Evolutionary conservation across 192 early-diverging fungal genomes (phyloP), one percentile per base, ranked within the genome.

Genomic region (Lunasporangiospora selenospora): DNA sequence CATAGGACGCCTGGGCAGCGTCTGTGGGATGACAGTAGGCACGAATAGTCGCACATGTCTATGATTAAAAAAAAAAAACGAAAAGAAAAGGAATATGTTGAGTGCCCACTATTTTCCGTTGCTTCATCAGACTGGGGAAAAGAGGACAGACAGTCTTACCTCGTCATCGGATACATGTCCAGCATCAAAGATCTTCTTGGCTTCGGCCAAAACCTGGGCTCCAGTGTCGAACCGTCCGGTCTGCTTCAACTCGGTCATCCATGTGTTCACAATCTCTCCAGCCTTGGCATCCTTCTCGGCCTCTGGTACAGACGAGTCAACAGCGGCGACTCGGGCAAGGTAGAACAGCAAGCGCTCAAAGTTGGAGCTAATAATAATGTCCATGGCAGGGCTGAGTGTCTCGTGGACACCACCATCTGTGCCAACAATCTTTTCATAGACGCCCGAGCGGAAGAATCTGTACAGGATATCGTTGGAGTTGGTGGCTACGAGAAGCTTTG

Each of bases 291-390:
- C 82, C 18, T 66, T 77, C 31, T 81, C 65, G 3, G 62, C 67
- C 18, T 75, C 82, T 29, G 59, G 63, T 31, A 59, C 66, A 12
- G 53, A 65, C 12, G 65, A 53, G 33, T 80, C 62, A 8, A 56
- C 75, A 48, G 81, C 85, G 33, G 82, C 45, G 42, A 89, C 86
- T 53, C 82, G 82, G 7, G 87, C 92, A 36, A 94, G 77, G 58
- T 98, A 97, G 93, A 94, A 99, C 59, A 95, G 80, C 60, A 97
- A 80, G 55, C 97, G 91, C 81, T 99, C 97, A 90, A 99, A 99
- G 81, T 99, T 99, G 58, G 92, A 94, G 58, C 90, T 92, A 32
- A 98, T 86, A 51, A 95, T 81, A 57, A 99, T 99, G 65, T 99
- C 97, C 97, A 98, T 99, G 29, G 97, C 97, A 31, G 97, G 97